A percentile compares a stretch with the other conserved stretches of the same genome.
These are phyloP conservation scores for Citrullus mucosospermus DNA, from an alignment of 306 rosid species.

Conservation along the genomic window DNA sequence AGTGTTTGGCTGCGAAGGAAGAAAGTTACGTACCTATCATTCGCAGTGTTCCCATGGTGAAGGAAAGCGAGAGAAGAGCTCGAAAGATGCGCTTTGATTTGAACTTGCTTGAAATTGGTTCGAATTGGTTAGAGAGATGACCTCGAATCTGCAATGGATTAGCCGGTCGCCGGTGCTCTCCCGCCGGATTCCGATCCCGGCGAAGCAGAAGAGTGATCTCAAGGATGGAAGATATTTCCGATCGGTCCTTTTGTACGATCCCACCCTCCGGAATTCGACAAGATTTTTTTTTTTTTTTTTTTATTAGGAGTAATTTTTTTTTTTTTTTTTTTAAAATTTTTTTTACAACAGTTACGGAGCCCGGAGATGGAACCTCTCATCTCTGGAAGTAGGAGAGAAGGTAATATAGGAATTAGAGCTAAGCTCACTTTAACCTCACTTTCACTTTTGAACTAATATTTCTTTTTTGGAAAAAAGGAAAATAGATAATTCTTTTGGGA, in stretches of 20 bases:
- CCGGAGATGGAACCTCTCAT: too few species aligned
- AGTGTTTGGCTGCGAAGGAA: background rate
- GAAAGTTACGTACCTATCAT: slow-evolving; percentile 48
- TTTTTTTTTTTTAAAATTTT: too few species aligned
- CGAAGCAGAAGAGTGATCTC: background rate
- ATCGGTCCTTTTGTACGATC: background rate
- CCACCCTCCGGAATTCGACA: background rate
- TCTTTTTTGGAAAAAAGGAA: too few species aligned
- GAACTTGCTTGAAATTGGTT: background rate
- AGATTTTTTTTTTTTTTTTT: too few species aligned
- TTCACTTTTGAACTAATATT: too few species aligned
- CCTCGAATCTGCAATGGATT: background rate
- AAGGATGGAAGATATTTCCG: background rate
- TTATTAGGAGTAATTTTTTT: too few species aligned
- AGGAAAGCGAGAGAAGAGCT: background rate
- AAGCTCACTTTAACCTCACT: too few species aligned
- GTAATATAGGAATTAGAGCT: too few species aligned
- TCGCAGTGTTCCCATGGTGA: slow-evolving; percentile 46
- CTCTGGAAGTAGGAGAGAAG: too few species aligned
- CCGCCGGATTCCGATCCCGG: background rate
- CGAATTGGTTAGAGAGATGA: background rate
- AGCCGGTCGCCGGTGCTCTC: background rate
- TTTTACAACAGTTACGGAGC: too few species aligned
- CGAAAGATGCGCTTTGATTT: background rate
- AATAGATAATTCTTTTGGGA: too few species aligned